Base-by-base conservation (phyloP, 1,284 basidiomycete species). In the Bjerkandera adusta region DNA sequence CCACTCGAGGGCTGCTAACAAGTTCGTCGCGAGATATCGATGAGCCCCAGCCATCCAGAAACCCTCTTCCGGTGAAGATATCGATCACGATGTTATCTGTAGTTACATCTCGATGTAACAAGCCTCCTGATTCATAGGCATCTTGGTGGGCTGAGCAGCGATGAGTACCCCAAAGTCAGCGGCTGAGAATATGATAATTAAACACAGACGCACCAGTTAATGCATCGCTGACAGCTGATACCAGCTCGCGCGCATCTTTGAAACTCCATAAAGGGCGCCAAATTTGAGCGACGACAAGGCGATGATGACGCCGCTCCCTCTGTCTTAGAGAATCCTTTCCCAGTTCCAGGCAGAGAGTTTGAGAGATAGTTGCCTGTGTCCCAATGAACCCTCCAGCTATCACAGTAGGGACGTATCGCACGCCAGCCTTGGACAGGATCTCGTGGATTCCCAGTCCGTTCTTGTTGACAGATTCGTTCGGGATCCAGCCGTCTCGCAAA, bases 41-140 rank as follows among this genome's bases (percentile, higher is more conserved):
- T 47, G 22, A 55, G 22, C 53, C 55, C 55, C 53, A 57, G 43
- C 55, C 55, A 22, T 15, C 45, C 4, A 55, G 40, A 13, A 57
- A 22, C 6, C 51, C 53, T 15, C 18, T 27, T 15, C 32, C n/a
- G n/a, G 3, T 6, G 33, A 33, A 2, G 1, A 32, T 32, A 21
- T 35, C 36, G 13, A 53, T 53, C 34, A 55, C 27, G 32, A 55
- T 50, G 40, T 55, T 57, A 4, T 36, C 48, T 12, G 25, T 25
- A 30, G 54, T 57, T 43, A 57, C 32, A 35, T 57, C 49, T 11
- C 48, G 39, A 44, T 57, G 56, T 15, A 57, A 43, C 16, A 57
- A n/a, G 2, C 38, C 32, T 5, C 50, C 55, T 18, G 36, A 38
- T 6, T 16, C 25, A 45, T 50, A 52, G 2, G 50, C 50, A 18